A percentile compares a stretch with the other conserved stretches of the same genome.
phyloP scores from a whole-genome alignment of 2,329 filamentous ascomycete species.

The Huntiella moniliformis region DNA sequence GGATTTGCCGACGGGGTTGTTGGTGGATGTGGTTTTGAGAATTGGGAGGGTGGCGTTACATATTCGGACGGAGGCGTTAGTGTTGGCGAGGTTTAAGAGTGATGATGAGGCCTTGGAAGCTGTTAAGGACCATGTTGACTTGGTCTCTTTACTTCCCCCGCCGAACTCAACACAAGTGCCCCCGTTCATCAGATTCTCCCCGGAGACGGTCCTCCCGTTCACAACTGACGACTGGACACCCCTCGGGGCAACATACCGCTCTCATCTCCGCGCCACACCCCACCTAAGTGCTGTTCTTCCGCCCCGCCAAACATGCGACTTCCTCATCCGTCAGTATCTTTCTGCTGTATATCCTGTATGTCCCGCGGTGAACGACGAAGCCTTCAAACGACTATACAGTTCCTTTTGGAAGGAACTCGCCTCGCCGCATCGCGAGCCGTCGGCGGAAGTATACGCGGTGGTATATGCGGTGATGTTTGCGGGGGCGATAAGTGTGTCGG shows the following conservation, averaged over 20 bases:
- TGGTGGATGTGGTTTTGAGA: constrained; percentile 53
- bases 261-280: constrained; percentile 40
- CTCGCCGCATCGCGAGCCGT: constrained; percentile 28
- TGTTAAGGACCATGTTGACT: not conserved
- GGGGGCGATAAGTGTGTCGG: constrained; percentile 46
- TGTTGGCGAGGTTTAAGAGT: constrained; percentile 49
- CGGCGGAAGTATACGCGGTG: constrained; percentile 45
- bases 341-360: constrained; percentile 48
- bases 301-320: constrained; percentile 35
- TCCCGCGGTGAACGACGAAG: constrained; percentile 46
- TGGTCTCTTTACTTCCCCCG: not conserved
- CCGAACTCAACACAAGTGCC: constrained; percentile 16
- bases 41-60: constrained; percentile 56
- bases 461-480: constrained; percentile 53
- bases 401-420: constrained; percentile 34
- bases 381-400: constrained; percentile 45
- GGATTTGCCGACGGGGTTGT: constrained; percentile 38
- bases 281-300: constrained; percentile 44
- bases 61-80: constrained; percentile 54
- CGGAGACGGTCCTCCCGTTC: constrained; percentile 47
- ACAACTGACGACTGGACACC: not conserved
- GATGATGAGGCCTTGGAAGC: constrained; percentile 25
- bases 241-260: not conserved
- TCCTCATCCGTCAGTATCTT: constrained; percentile 49
- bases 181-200: constrained; percentile 43